These are phyloP conservation scores for Microbotryum silenes-acaulis DNA, from an alignment of 1,284 basidiomycete genomes.

Conservation along the genomic window DNA sequence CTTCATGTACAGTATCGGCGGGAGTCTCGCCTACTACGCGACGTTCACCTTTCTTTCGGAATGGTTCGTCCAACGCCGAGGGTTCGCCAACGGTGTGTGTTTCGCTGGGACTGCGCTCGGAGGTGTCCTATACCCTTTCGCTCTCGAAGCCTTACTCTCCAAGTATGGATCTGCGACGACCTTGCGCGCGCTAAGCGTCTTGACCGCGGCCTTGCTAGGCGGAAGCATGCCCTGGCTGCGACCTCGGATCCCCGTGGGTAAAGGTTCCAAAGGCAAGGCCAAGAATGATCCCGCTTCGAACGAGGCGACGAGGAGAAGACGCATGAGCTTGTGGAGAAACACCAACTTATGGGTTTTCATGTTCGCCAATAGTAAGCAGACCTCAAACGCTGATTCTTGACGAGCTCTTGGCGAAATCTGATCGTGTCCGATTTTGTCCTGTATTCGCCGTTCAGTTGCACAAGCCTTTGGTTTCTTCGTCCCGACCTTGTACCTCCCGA, in stretches of 20 bases:
- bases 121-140: slow-evolving; percentile 43
- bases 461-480: slow-evolving; percentile 43
- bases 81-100: slow-evolving; percentile 45
- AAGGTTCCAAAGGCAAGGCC: not conserved
- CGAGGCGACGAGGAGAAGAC: not conserved
- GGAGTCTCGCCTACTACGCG: slow-evolving; percentile 31
- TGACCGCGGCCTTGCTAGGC: slow-evolving; percentile 35
- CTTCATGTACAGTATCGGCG: slow-evolving; percentile 43
- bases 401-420: slow-evolving; percentile 24
- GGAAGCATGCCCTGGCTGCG: slow-evolving; percentile 40
- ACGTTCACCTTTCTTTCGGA: slow-evolving; percentile 43
- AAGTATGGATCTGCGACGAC: slow-evolving; percentile 8
- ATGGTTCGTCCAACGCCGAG: slow-evolving; percentile 46
- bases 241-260: slow-evolving; percentile 39
- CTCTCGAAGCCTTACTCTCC: slow-evolving; percentile 28
- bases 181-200: slow-evolving; percentile 38
- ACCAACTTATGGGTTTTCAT: slow-evolving; percentile 39
- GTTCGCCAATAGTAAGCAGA: slow-evolving; percentile 41
- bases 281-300: not conserved
- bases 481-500: slow-evolving; percentile 14
- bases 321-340: slow-evolving; percentile 34
- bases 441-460: too few species aligned
- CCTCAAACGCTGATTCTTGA: slow-evolving; percentile 25
- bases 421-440: slow-evolving; percentile 32
- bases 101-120: slow-evolving; percentile 44